phyloP scores from a whole-genome alignment of 208 protist species.

The Balamuthia mandrillaris region DNA sequence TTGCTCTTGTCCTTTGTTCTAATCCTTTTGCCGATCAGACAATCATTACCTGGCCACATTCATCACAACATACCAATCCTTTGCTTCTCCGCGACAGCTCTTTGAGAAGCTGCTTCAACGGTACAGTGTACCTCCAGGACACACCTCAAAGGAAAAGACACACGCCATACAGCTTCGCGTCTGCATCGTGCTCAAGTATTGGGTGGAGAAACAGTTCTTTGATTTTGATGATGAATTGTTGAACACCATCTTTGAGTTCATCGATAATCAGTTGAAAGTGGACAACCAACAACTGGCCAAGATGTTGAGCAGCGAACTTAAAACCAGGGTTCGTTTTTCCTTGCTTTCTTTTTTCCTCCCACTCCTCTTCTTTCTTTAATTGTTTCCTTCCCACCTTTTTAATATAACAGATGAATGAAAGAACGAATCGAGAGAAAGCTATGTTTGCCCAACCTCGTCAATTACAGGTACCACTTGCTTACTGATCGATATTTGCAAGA shows the following conservation, averaged over 20 bases:
- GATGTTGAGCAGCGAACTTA: neutral
- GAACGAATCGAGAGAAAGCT: too few species aligned
- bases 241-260: neutral
- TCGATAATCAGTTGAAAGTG: neutral
- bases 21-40: neutral
- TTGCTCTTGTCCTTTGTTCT: neutral
- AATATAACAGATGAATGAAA: too few species aligned
- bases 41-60: slow-evolving; percentile 7
- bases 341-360: neutral
- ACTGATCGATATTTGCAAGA: too few species aligned
- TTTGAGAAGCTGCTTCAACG: slow-evolving; percentile 20
- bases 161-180: slow-evolving; percentile 35
- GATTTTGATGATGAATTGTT: slow-evolving; percentile 18
- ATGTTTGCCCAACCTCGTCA: too few species aligned
- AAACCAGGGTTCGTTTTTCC: too few species aligned
- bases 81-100: slow-evolving; percentile 5
- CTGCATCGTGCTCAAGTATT: slow-evolving; percentile 40
- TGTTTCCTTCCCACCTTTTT: too few species aligned
- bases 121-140: neutral
- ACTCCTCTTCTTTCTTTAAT: too few species aligned
- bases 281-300: too few species aligned
- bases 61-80: slow-evolving; percentile 35
- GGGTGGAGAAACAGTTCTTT: slow-evolving; percentile 10
- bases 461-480: too few species aligned
- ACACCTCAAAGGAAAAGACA: neutral